Evolutionary conservation across 306 rosid species (phyloP), one percentile per base, ranked within the genome.

Genomic region (Trichosanthes truncata): DNA sequence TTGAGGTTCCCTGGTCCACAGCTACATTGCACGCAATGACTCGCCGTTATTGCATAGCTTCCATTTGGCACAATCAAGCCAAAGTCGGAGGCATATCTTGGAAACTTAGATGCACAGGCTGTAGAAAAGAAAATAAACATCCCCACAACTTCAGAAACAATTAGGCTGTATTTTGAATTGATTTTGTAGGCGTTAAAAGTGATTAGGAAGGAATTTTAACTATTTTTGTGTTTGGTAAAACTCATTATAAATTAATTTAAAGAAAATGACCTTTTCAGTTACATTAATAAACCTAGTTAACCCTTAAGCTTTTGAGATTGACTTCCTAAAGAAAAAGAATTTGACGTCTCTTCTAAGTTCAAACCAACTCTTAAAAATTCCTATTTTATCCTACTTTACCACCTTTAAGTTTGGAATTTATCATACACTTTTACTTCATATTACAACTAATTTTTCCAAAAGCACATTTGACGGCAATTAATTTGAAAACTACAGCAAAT

Each of bases 21-120:
- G 80, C 98, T 96, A 88, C 99, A 96, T 80, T 93, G 98, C 76
- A 96, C 89, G 62, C 99, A 96, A 71, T 96, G 99, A 17, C 99
- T 89, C 5, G 96, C 99, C 26, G 99, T 86, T 63, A 96, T 89
- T 73, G 97, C 92, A 81, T 91, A 96, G 81, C 99, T 96, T 63
- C 99, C 99, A 62, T 93, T 96, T 3, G 99, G 97, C 49, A 96
- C 99, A 45, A 96, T 93, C 83, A 96, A 87, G 69, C 96, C 95
- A 10, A 51, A 90, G 82, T 96, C 99, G 9, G 93, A 62, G 41
- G 98, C 84, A 74, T 67, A 85, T 61, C 84, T 84, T 0, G 98
- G 98, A 81, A 95, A 95, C 56, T 78, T 89, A 13, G 99, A 91
- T 1, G 96, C 93, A 56, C 99, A 95, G 6, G 99, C 99, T 95